Evolutionary conservation across 345 rosid genomes (phyloP).

Genomic region (Laguncularia racemosa): DNA sequence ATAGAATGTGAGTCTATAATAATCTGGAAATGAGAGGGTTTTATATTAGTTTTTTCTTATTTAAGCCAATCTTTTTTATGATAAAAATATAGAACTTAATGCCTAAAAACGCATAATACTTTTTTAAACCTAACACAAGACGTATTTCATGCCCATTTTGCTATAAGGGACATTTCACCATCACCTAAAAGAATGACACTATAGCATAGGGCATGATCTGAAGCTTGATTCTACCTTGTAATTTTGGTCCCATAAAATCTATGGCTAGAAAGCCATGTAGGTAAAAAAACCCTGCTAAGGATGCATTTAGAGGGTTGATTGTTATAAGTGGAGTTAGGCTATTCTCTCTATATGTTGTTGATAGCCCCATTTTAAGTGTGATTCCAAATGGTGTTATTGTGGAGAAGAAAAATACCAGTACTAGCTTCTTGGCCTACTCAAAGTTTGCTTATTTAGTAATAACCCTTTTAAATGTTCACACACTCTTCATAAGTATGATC

Average conservation of each 20-base stretch:
- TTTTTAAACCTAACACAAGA: too few species aligned
- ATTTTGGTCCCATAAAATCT: slow-evolving; percentile 64
- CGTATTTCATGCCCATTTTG: slow-evolving; percentile 60
- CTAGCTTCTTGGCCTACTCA: slow-evolving; percentile 26
- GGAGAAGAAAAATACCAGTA: slow-evolving; percentile 66
- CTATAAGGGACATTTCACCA: slow-evolving; percentile 68
- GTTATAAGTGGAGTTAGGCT: slow-evolving; percentile 53
- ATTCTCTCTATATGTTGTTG: slow-evolving; percentile 40
- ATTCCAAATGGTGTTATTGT: slow-evolving; percentile 66
- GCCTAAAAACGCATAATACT: too few species aligned
- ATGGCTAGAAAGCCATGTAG: slow-evolving; percentile 65
- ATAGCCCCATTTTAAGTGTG: slow-evolving; percentile 48
- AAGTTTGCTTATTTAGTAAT: slow-evolving; percentile 39
- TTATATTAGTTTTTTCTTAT: too few species aligned
- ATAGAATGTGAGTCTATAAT: too few species aligned
- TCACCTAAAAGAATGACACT: slow-evolving; percentile 64
- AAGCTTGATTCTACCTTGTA: slow-evolving; percentile 62
- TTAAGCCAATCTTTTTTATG: too few species aligned
- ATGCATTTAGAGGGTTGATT: slow-evolving; percentile 59
- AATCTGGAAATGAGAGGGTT: too few species aligned
- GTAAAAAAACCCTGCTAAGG: slow-evolving; percentile 62
- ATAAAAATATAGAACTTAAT: too few species aligned
- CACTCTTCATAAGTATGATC: too few species aligned
- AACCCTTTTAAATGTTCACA: too few species aligned
- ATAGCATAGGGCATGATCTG: slow-evolving; percentile 37